Conservation (phyloP, 768 basidiomycete genomes). For the Serpula lacrymans region DNA sequence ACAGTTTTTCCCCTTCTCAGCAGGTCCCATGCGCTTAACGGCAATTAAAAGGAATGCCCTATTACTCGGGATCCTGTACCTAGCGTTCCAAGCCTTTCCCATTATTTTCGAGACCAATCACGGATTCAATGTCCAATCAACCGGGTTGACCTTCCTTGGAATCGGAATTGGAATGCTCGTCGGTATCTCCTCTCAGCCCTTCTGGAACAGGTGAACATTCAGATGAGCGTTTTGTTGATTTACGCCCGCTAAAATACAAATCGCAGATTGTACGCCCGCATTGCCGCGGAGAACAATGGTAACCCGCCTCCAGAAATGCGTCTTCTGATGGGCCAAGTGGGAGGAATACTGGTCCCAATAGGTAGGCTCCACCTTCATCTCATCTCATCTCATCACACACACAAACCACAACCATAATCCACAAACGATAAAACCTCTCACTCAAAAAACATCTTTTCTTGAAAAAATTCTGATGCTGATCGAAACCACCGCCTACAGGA, state of each 20-base stretch:
- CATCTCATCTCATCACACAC: no score
- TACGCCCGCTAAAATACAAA: neutral
- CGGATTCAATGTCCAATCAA: constrained; percentile 50
- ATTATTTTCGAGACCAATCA: constrained; percentile 47
- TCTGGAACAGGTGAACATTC: constrained; percentile 37
- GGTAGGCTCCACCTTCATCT: constrained; percentile 32
- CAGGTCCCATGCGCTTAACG: constrained; percentile 4
- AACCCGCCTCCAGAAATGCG: constrained; percentile 62
- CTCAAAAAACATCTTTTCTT: neutral
- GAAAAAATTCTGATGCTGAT: neutral
- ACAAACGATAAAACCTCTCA: no score
- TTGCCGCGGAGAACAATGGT: constrained; percentile 37
- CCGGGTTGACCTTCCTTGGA: constrained; percentile 48
- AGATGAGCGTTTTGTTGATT: neutral
- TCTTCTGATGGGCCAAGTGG: constrained; percentile 63
- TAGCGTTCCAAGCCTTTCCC: constrained; percentile 56
- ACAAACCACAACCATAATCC: no score
- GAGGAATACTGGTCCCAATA: constrained; percentile 63
- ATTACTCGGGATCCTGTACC: constrained; percentile 43
- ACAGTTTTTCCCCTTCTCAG: constrained; percentile 17
- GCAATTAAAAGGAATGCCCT: constrained; percentile 30
- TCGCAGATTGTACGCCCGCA: constrained; percentile 34
- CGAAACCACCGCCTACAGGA: constrained; percentile 16
- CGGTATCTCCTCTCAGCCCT: constrained; percentile 36
- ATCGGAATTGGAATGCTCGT: constrained; percentile 46